Base-by-base conservation (phyloP, 2,329 filamentous ascomycete species). In the Epichloe bromicola region DNA sequence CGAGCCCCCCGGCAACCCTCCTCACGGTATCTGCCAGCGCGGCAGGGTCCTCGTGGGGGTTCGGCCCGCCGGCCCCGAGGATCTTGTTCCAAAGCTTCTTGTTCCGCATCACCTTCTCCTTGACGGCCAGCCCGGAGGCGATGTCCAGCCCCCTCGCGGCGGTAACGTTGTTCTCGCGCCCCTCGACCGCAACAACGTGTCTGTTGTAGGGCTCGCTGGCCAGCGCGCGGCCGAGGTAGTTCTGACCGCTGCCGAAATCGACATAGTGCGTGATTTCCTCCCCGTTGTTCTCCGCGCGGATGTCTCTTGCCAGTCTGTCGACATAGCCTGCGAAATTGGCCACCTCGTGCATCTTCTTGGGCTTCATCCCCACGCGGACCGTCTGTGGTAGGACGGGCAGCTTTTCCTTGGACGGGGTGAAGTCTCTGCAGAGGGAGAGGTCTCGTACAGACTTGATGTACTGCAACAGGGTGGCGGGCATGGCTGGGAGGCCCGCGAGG, bases 191-290 rank as follows among this genome's bases (percentile, higher is more conserved):
- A 50, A 97, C 82, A 42, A 97, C 85, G 57, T 89, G 81, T 60
- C 83, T 82, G 61, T 90, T 87, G 69, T 95, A 95, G 1, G 90
- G 89, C 50, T 83, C 75, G 55, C 85, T 88, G 14, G 91, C 91
- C 52, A 98, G 73, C 1, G 88, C 86, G 44, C 93, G 79, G 1
- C 93, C 91, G 3, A 98, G 80, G 62, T 98, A 98, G 63, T 96
- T 97, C 65, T 97, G 91, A 0, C 93, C 93, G 49, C 89, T 95
- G 30, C 93, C 93, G 66, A 97, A 95, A 68, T 98, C 93, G 46
- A 97, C 84, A 53, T 95, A 82, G 69, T 97, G 90, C 0, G 88
- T 87, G 54, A 96, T 82, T 14, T 74, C 68, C 46, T 73, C 67
- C 0, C 73, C 70, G 41, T 83, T 76, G 1, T 78, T 70, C 2